A percentile compares a stretch with the other conserved stretches of the same genome.
These are phyloP conservation scores for Nissolia schottii DNA, from an alignment of 306 rosid species.

Conservation along the genomic window DNA sequence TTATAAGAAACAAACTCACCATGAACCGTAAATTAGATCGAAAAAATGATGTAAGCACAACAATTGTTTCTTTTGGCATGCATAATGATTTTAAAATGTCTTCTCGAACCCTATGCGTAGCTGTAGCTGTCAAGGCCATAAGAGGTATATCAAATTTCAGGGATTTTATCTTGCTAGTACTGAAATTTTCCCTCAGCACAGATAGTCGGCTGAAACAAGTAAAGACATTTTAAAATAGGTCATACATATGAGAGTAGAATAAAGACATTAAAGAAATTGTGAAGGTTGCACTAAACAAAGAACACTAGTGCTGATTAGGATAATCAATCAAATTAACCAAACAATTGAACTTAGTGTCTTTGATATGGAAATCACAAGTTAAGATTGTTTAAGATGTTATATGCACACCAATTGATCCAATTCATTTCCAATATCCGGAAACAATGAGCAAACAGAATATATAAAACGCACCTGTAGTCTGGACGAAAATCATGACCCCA, in stretches of 20 bases:
- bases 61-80: conserved; percentile 67
- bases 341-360: not conserved
- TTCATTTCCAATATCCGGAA: not conserved
- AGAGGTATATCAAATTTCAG: conserved; percentile 68
- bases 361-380: not conserved
- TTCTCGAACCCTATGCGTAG: conserved; percentile 66
- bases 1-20: conserved; percentile 48
- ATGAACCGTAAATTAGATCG: conserved; percentile 69
- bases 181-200: conserved; percentile 69
- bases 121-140: conserved; percentile 98
- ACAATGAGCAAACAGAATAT: not conserved
- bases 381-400: not conserved
- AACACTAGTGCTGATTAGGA: not conserved
- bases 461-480: conserved; percentile 67
- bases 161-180: conserved; percentile 52
- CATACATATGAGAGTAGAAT: conserved; percentile 1
- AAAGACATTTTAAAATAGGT: conserved; percentile 6
- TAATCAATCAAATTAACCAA: not conserved
- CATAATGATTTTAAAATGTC: conserved; percentile 70
- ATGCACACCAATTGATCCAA: not conserved
- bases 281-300: not conserved
- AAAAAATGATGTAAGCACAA: conserved; percentile 82
- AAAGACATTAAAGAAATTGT: not conserved
- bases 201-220: conserved; percentile 69
- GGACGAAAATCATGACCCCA: conserved; percentile 99